Evolutionary conservation across 1,284 basidiomycete species (phyloP), one percentile per base, ranked within the genome.

Genomic region (Leccinum griseonigrum): DNA sequence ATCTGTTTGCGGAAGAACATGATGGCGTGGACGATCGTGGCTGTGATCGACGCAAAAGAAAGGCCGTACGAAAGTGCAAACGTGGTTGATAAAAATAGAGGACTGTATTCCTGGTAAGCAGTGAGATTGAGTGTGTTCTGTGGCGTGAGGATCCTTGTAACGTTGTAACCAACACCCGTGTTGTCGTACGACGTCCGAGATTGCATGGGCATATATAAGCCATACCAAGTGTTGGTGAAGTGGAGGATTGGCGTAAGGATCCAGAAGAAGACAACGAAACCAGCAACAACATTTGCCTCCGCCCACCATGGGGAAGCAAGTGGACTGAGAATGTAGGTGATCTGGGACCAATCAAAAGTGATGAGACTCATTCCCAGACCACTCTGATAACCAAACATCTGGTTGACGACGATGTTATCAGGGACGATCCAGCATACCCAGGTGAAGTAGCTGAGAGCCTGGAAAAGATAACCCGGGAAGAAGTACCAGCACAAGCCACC

Each of bases 361-460:
- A 90, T 70, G 34, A 88, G 72, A 63, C 83, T 83, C 85, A 86
- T 88, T n/a, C 92, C 92, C 62, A 94, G 75, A 2, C 94, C 94
- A 29, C 86, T 85, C 22, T 81, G 74, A 53, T 88, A 87, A 56
- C 95, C 94, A 70, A 97, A 95, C 56, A 97, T 80, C 68, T 93
- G 85, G 72, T 88, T 89, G 65, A 89, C 76, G 56, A 78, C 79
- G 64, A 83, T 64, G 65, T 88, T 86, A 62, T 95, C 85, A 0
- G 93, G 93, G 9, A 79, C 83, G 61, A 91, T 86, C 91, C 91
- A 94, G 76, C 88, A 91, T 26, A 88, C 81, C 83, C 86, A 92
- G 16, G 84, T 83, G 71, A 89, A 90, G 63, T 78, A 78, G 13
- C 70, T 81, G 31, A 93, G 79, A 0, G 85, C 90, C 43, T 81